Percentiles rank a stretch among this genome's conserved stretches.
Conservation (phyloP, 768 basidiomycete species). For the Boletus sp. region DNA sequence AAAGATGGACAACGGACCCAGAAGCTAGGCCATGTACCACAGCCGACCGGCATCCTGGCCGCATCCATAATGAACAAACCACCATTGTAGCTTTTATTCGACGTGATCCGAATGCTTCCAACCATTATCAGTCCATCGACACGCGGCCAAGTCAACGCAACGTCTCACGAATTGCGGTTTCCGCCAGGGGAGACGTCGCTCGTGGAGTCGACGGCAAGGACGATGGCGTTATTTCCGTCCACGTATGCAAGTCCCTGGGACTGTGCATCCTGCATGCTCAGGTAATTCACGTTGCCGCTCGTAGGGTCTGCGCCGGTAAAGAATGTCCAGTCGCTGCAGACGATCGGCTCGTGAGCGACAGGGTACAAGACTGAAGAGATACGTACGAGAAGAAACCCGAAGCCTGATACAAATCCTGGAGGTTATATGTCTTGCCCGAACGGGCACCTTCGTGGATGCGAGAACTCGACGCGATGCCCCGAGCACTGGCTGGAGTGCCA, state of each 20-base stretch:
- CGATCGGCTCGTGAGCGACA: not conserved
- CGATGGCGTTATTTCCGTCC: slow-evolving; percentile 46
- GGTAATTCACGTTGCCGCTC: slow-evolving; percentile 63
- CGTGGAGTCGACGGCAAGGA: slow-evolving; percentile 61
- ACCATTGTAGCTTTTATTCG: slow-evolving; percentile 52
- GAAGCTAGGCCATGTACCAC: slow-evolving; percentile 59
- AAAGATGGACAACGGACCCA: slow-evolving; percentile 36
- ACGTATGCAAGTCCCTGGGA: slow-evolving; percentile 57
- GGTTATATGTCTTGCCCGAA: slow-evolving; percentile 27
- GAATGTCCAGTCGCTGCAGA: slow-evolving; percentile 60
- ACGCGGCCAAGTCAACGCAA: not conserved
- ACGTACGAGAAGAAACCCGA: slow-evolving; percentile 56
- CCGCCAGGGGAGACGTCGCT: slow-evolving; percentile 46
- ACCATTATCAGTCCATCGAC: not conserved
- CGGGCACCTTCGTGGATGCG: slow-evolving; percentile 1
- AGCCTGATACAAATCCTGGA: slow-evolving; percentile 41
- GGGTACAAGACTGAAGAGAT: not conserved
- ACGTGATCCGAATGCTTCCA: slow-evolving; percentile 61
- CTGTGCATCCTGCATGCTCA: slow-evolving; percentile 45
- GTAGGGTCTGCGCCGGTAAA: slow-evolving; percentile 64
- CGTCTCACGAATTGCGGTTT: slow-evolving; percentile 50
- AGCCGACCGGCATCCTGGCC: slow-evolving; percentile 66
- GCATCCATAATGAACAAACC: slow-evolving; percentile 78
- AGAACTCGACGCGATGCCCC: slow-evolving; percentile 12
- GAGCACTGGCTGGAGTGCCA: slow-evolving; percentile 30